These are phyloP conservation scores for Mycena rosella DNA, from an alignment of 768 basidiomycete genomes.

Conservation along the genomic window DNA sequence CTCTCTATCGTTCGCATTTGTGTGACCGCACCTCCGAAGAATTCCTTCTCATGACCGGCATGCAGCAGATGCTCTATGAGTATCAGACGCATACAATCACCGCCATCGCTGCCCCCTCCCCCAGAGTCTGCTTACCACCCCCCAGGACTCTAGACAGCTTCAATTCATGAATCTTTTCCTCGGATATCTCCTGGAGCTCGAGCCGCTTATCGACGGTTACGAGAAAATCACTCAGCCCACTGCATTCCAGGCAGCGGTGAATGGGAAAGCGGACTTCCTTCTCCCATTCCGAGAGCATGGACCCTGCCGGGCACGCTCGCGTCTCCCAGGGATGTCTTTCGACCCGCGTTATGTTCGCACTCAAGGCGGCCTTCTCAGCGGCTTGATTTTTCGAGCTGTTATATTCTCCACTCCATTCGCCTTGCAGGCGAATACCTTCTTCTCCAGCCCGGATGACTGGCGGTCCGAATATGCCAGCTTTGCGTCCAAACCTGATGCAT, in stretches of 20 bases:
- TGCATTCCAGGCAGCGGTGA: not conserved
- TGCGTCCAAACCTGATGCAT: not conserved
- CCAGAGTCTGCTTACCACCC: not conserved
- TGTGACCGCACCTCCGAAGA: not conserved
- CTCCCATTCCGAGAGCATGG: constrained; percentile 8
- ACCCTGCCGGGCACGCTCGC: not conserved
- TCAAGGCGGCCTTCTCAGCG: not conserved
- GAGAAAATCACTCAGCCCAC: not conserved
- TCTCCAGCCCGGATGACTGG: not conserved
- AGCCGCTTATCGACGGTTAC: not conserved
- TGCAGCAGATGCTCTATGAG: not conserved
- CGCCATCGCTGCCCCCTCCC: too few relatives aligned
- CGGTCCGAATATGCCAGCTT: not conserved
- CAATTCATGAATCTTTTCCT: not conserved
- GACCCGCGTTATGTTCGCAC: not conserved
- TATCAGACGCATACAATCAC: not conserved
- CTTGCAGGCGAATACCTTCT: not conserved
- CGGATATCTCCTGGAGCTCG: not conserved
- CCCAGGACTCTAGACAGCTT: not conserved
- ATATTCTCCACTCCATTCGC: not conserved
- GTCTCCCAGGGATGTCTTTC: not conserved
- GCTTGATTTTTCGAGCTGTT: constrained; percentile 1
- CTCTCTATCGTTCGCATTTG: not conserved
- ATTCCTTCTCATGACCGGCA: not conserved
- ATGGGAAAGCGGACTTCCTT: not conserved